Percentiles rank a stretch among this genome's conserved stretches.
Evolutionary conservation across 352 stramenopile genomes (phyloP).

Genomic region (Phytophthora meadii): DNA sequence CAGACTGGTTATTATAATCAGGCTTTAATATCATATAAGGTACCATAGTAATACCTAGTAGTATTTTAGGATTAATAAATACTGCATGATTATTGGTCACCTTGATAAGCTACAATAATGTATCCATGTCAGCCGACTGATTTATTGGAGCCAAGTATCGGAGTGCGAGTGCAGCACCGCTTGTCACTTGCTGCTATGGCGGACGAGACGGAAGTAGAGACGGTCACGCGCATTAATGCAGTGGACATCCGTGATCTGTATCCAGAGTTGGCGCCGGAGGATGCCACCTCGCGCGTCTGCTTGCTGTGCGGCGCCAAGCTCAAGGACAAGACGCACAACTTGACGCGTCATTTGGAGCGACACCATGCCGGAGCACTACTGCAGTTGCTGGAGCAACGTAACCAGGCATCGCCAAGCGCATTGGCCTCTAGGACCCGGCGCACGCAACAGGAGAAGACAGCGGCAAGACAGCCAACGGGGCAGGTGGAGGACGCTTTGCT

Average conservation of each 20-base stretch:
- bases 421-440: slow-evolving; percentile 10
- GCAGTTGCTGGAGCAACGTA: slow-evolving; percentile 60
- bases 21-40: too few species aligned
- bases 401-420: slow-evolving; percentile 26
- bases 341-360: slow-evolving; percentile 66
- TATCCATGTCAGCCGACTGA: slow-evolving; percentile 37
- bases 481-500: slow-evolving; percentile 19
- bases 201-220: slow-evolving; percentile 69
- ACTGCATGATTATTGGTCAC: neutral
- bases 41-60: too few species aligned
- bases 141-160: slow-evolving; percentile 18
- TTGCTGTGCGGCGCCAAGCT: slow-evolving; percentile 51
- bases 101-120: slow-evolving; percentile 3
- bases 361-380: slow-evolving; percentile 56
- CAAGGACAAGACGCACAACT: slow-evolving; percentile 75
- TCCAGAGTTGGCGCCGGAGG: slow-evolving; percentile 43
- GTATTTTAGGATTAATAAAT: too few species aligned
- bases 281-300: slow-evolving; percentile 53
- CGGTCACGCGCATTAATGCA: slow-evolving; percentile 52
- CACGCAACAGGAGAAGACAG: slow-evolving; percentile 23
- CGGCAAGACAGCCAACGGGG: slow-evolving; percentile 12
- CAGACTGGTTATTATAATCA: neutral
- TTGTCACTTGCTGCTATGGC: slow-evolving; percentile 24
- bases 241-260: slow-evolving; percentile 63
- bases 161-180: slow-evolving; percentile 9